Evolutionary conservation across 352 stramenopile genomes (phyloP).

Genomic region (Pythium coloratum): DNA sequence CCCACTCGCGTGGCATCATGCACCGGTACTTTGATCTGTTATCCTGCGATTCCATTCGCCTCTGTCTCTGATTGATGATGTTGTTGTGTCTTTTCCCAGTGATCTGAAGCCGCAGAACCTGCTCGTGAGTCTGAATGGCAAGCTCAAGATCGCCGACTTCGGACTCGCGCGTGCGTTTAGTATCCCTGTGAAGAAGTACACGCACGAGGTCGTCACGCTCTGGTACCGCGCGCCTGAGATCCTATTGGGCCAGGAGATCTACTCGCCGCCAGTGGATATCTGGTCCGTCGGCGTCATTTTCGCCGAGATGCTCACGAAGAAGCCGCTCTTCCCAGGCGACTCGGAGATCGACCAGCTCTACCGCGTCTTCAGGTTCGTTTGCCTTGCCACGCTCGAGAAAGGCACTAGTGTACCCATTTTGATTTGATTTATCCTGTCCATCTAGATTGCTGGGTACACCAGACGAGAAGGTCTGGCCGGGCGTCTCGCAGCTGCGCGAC

Average conservation of each 20-base stretch:
- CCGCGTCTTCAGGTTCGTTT: conserved; percentile 73
- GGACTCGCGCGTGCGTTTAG: conserved; percentile 96
- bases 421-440: neutral
- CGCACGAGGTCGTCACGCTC: conserved; percentile 98
- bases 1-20: conserved; percentile 86
- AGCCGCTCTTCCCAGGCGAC: conserved; percentile 79
- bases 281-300: conserved; percentile 89
- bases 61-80: neutral
- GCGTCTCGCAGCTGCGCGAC: conserved; percentile 95
- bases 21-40: conserved; percentile 51
- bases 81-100: conserved; percentile 22
- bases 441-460: conserved; percentile 93
- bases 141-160: conserved; percentile 99
- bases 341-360: conserved; percentile 90
- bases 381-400: neutral
- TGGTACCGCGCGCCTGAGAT: conserved; percentile 99
- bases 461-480: conserved; percentile 94
- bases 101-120: conserved; percentile 99
- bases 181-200: conserved; percentile 96
- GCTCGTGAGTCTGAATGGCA: conserved; percentile 92
- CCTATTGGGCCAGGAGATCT: conserved; percentile 92
- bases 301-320: conserved; percentile 83
- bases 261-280: conserved; percentile 85
- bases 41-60: neutral
- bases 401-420: neutral